Conservation (phyloP, 2,329 filamentous ascomycete species). For the Talaromyces sp. region DNA sequence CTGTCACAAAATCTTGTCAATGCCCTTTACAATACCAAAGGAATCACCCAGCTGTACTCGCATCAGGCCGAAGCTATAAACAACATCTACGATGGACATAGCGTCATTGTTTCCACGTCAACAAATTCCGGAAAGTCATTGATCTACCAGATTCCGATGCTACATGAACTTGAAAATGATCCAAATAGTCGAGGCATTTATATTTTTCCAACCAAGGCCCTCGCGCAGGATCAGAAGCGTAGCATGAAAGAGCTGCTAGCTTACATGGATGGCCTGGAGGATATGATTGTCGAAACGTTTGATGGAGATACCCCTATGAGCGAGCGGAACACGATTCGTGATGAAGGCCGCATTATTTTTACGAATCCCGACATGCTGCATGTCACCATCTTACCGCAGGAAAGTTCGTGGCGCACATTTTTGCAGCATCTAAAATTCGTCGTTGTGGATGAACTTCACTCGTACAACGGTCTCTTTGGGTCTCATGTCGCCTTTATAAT, state of each 20-base stretch:
- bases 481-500: constrained; percentile 94
- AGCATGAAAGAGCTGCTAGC: constrained; percentile 78
- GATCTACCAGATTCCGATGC: constrained; percentile 93
- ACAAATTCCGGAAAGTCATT: constrained; percentile 95
- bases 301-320: constrained; percentile 88
- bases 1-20: constrained; percentile 93
- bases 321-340: constrained; percentile 71
- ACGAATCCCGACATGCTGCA: constrained; percentile 99
- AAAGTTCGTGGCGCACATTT: constrained; percentile 81
- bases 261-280: constrained; percentile 72
- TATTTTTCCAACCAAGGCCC: constrained; percentile 94
- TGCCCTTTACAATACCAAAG: constrained; percentile 84
- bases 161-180: constrained; percentile 79
- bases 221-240: constrained; percentile 88
- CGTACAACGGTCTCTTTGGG: constrained; percentile 92
- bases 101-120: constrained; percentile 90
- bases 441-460: constrained; percentile 86
- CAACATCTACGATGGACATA: constrained; percentile 68
- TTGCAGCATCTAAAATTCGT: constrained; percentile 86
- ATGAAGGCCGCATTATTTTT: constrained; percentile 88
- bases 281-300: constrained; percentile 81
- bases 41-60: constrained; percentile 78
- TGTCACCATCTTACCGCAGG: constrained; percentile 85
- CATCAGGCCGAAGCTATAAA: constrained; percentile 96
- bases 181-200: constrained; percentile 80